Evolutionary conservation across 345 rosid species (phyloP).

Genomic region (Abelmoschus esculentus): DNA sequence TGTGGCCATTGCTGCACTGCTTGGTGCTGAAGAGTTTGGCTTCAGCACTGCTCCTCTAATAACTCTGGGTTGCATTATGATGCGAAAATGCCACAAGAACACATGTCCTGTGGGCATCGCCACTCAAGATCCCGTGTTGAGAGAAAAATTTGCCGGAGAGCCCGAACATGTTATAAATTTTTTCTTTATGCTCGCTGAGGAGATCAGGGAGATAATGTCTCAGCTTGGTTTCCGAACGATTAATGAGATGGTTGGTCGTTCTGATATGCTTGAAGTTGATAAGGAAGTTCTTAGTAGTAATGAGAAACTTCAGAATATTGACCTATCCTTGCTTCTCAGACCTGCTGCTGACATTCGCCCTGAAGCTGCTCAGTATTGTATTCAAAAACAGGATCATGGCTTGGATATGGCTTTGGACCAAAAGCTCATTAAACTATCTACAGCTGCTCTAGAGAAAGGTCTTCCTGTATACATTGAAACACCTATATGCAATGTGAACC

Average conservation of each 20-base stretch:
- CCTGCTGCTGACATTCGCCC: slow-evolving; percentile 97
- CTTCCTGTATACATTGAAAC: slow-evolving; percentile 80
- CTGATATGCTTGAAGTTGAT: slow-evolving; percentile 98
- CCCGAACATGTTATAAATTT: slow-evolving; percentile 97
- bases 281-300: slow-evolving; percentile 64
- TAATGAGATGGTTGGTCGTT: slow-evolving; percentile 92
- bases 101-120: slow-evolving; percentile 99
- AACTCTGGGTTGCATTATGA: slow-evolving; percentile 99
- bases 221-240: slow-evolving; percentile 75
- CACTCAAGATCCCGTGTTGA: slow-evolving; percentile 96
- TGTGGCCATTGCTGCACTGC: slow-evolving; percentile 95
- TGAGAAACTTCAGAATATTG: slow-evolving; percentile 84
- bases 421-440: slow-evolving; percentile 56
- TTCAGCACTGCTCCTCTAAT: slow-evolving; percentile 99
- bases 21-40: slow-evolving; percentile 99
- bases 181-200: slow-evolving; percentile 99
- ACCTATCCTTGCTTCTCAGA: slow-evolving; percentile 71
- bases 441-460: slow-evolving; percentile 67
- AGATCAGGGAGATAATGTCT: slow-evolving; percentile 94
- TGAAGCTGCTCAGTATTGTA: slow-evolving; percentile 86
- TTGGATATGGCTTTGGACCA: slow-evolving; percentile 93
- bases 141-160: slow-evolving; percentile 97
- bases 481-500: slow-evolving; percentile 79
- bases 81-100: slow-evolving; percentile 98
- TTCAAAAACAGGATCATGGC: slow-evolving; percentile 93